Evolutionary conservation across 768 basidiomycete genomes (phyloP).

Genomic region (Chalciporus sphaerocephalus): DNA sequence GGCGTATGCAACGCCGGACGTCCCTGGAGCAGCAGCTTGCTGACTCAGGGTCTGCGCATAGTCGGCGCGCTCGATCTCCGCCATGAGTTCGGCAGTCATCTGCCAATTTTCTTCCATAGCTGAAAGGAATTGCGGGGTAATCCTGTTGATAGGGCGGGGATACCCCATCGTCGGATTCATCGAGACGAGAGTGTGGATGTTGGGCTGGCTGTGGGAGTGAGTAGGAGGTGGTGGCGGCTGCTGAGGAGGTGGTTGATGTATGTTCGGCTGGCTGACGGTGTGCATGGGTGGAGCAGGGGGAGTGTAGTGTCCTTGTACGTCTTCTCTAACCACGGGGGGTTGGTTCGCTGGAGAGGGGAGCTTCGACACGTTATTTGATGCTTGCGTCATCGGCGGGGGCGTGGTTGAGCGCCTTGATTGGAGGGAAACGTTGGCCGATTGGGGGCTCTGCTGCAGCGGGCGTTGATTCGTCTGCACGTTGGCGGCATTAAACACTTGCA

Average conservation of each 20-base stretch:
- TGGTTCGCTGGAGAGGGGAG: constrained; percentile 26
- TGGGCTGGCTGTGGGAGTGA: constrained; percentile 29
- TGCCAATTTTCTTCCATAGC: constrained; percentile 56
- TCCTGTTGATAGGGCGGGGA: constrained; percentile 61
- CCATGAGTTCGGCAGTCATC: constrained; percentile 65
- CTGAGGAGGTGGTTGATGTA: constrained; percentile 34
- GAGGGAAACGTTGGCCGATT: constrained; percentile 30
- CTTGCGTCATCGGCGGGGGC: constrained; percentile 32
- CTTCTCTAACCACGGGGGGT: constrained; percentile 30
- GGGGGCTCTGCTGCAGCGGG: constrained; percentile 33
- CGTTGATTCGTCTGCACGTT: constrained; percentile 38
- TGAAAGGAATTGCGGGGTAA: constrained; percentile 50
- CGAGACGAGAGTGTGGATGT: constrained; percentile 28
- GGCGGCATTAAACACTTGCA: constrained; percentile 46
- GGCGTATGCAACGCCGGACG: constrained; percentile 44
- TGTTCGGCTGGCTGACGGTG: constrained; percentile 27
- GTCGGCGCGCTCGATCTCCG: constrained; percentile 70
- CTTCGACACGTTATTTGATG: constrained; percentile 32
- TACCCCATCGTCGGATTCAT: constrained; percentile 43
- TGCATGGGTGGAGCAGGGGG: constrained; percentile 39
- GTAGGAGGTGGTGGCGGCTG: constrained; percentile 38
- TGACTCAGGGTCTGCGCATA: constrained; percentile 53
- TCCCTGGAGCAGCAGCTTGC: constrained; percentile 34
- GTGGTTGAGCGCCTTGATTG: constrained; percentile 33
- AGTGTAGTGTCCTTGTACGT: constrained; percentile 39